Evolutionary conservation across 2,329 filamentous ascomycete genomes (phyloP).

Genomic region (Cladophialophora immunda): DNA sequence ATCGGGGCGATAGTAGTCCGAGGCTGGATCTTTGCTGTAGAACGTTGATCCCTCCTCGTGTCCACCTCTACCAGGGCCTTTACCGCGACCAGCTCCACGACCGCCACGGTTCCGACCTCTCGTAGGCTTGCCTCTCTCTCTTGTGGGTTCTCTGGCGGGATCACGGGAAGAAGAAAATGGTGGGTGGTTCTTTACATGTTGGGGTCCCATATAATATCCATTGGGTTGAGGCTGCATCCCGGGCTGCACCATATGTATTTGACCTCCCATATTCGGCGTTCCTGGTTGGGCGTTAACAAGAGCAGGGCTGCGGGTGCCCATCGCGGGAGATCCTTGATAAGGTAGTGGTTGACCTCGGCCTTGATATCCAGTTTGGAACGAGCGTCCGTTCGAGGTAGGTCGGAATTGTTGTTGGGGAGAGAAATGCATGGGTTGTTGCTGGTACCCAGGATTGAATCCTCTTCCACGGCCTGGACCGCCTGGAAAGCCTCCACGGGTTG

Average conservation of each 20-base stretch:
- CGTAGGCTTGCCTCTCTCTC: conserved; percentile 48
- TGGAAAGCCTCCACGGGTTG: conserved; percentile 60
- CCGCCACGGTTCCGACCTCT: conserved; percentile 36
- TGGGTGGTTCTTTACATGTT: conserved; percentile 66
- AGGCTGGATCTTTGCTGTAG: conserved; percentile 42
- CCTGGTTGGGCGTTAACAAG: conserved; percentile 71
- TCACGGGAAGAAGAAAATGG: conserved; percentile 48
- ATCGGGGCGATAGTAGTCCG: conserved; percentile 41
- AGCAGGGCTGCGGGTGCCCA: conserved; percentile 70
- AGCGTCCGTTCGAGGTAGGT: conserved; percentile 59
- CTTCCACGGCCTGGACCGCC: conserved; percentile 65
- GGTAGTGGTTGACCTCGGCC: conserved; percentile 53
- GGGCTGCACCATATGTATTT: conserved; percentile 70
- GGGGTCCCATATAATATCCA: conserved; percentile 65
- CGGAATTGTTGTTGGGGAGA: conserved; percentile 65
- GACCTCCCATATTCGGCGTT: conserved; percentile 71
- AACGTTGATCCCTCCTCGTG: conserved; percentile 42
- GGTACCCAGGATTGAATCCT: conserved; percentile 62
- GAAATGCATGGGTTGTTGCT: conserved; percentile 59
- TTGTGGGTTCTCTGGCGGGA: conserved; percentile 26
- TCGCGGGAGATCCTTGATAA: conserved; percentile 72
- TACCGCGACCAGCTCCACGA: conserved; percentile 41
- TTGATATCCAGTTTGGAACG: conserved; percentile 59
- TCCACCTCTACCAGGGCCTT: conserved; percentile 40
- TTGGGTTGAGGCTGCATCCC: conserved; percentile 67